Conservation (phyloP, 129 eudicot species). For the Artemisia tridentata region DNA sequence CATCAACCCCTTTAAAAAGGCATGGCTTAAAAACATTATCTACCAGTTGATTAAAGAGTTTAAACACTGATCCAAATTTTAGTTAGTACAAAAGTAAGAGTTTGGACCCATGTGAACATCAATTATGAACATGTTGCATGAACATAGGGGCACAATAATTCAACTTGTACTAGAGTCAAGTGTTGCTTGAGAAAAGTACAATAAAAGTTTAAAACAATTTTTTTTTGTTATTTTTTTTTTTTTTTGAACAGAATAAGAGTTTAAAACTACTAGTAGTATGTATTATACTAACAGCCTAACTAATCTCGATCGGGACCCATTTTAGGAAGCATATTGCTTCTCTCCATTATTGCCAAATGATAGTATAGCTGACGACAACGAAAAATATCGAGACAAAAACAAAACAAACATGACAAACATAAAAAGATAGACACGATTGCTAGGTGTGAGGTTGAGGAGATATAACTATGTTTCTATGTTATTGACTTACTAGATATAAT, state of each 20-base stretch:
- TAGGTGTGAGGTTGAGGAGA: too few relatives aligned
- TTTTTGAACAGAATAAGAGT: too few relatives aligned
- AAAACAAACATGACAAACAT: neutral
- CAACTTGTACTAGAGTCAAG: neutral
- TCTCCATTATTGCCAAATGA: slow-evolving; percentile 5
- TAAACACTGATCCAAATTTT: neutral
- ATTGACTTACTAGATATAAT: too few relatives aligned
- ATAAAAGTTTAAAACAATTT: neutral
- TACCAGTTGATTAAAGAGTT: neutral
- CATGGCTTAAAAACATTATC: neutral
- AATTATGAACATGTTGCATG: neutral
- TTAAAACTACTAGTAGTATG: neutral
- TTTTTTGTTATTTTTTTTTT: too few relatives aligned
- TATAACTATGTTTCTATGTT: too few relatives aligned
- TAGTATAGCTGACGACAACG: neutral
- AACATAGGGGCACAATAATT: neutral
- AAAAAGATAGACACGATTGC: neutral
- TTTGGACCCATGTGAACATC: slow-evolving; percentile 16
- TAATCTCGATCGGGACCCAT: neutral
- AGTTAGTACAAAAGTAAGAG: neutral
- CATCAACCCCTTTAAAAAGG: neutral
- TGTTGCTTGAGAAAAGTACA: slow-evolving; percentile 10
- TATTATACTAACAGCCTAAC: neutral
- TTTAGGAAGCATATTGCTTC: neutral
- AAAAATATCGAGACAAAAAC: neutral